Evolutionary conservation across 768 basidiomycete species (phyloP), one percentile per base, ranked within the genome.

Genomic region (Lepiota subincarnata): DNA sequence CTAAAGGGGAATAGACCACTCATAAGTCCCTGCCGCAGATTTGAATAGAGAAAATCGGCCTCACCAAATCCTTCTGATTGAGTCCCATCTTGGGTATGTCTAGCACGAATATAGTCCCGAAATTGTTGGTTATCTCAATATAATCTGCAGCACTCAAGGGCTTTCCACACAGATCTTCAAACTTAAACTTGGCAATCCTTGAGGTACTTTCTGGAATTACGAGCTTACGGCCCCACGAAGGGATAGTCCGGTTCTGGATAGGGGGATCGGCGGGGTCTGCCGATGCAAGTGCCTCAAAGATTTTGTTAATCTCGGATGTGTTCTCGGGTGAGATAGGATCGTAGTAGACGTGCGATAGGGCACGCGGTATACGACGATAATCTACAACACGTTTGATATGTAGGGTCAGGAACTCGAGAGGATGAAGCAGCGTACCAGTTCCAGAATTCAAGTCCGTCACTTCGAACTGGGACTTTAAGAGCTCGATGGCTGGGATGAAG

Each of bases 131-230:
- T 52, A 99, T 81, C 72, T 98, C 93, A 36, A 99, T 66, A 68
- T 98, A 99, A 68, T 99, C 97, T 1, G 93, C 93, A 19, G 97
- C 96, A 62, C 91, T 91, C 62, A 97, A 72, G 0, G 95, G 91
- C 60, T 82, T 81, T 0, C 89, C 91, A 63, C 97, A 99, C 14
- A 99, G 75, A 55, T 95, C 84, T 3, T 80, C 65, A 65, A 99
- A 99, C 11, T 74, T 76, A 68, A 98, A 98, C 67, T 83, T 84
- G 6, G 97, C 97, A 49, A 97, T 80, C 40, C 73, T 79, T 34
- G 77, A 80, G 11, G 88, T 86, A 61, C 90, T 91, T 62, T 90
- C 83, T 12, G 94, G 92, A 7, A 98, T 77, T 41, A 67, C 62
- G 14, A 98, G 72, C 7, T 76, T 76, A n/a, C 97, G 82, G 18